Evolutionary conservation across 2,329 filamentous ascomycete species (phyloP).

Genomic region (Fusarium pseudonygamai): DNA sequence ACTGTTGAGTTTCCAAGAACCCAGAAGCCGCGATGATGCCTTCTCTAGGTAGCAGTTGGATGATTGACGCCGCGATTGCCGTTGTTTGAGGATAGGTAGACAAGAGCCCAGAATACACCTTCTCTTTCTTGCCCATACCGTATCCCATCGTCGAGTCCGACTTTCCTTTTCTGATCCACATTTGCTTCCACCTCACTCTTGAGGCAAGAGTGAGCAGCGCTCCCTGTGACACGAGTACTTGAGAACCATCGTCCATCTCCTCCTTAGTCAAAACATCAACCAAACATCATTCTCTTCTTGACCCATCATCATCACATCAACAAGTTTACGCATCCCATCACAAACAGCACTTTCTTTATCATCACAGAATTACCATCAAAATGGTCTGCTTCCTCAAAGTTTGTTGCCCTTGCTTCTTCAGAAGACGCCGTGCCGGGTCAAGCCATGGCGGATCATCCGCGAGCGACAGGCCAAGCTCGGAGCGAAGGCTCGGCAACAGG

Average conservation of each 20-base stretch:
- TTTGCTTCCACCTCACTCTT: not conserved
- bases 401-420: rapidly evolving
- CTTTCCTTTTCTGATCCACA: not conserved
- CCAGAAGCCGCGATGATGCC: not conserved
- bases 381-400: not conserved
- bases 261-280: not conserved
- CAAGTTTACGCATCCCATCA: not conserved
- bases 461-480: not conserved
- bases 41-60: no score
- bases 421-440: not conserved
- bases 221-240: not conserved
- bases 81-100: not conserved
- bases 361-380: not conserved
- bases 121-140: not conserved
- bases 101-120: not conserved
- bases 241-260: not conserved
- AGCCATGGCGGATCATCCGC: not conserved
- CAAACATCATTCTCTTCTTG: not conserved
- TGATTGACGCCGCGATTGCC: no score
- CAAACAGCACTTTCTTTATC: not conserved
- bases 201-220: not conserved
- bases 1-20: not conserved
- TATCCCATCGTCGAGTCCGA: not conserved
- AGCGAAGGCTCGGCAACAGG: not conserved
- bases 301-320: not conserved